A percentile compares a stretch with the other conserved stretches of the same genome.
These are phyloP conservation scores for Hypoxylon cercidicola DNA, from an alignment of 495 filamentous ascomycete genomes.

Conservation along the genomic window DNA sequence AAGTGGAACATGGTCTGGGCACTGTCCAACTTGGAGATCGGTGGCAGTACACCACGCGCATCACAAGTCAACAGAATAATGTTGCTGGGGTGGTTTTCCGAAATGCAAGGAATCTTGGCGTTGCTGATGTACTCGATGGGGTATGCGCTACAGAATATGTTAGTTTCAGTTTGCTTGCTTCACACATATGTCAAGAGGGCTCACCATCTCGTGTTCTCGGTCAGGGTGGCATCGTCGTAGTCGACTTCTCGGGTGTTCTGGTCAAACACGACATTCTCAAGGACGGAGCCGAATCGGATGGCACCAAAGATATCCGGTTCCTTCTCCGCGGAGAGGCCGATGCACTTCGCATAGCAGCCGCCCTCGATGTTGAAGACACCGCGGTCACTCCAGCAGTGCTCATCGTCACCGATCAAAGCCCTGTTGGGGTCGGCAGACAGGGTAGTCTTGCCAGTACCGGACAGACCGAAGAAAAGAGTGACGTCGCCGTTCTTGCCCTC, in stretches of 20 bases:
- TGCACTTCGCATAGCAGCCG: conserved; percentile 99
- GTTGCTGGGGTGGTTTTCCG: conserved; percentile 89
- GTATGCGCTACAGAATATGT: conserved; percentile 71
- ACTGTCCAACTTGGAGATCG: conserved; percentile 95
- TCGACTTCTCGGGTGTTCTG: conserved; percentile 87
- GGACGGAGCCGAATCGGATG: conserved; percentile 94
- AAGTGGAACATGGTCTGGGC: conserved; percentile 99
- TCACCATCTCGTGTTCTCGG: conserved; percentile 93
- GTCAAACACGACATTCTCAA: conserved; percentile 99
- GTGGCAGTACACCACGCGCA: conserved; percentile 94
- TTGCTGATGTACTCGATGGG: conserved; percentile 99
- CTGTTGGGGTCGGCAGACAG: conserved; percentile 97
- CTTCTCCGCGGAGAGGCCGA: conserved; percentile 97
- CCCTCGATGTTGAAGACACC: conserved; percentile 99
- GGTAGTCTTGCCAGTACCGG: conserved; percentile 98
- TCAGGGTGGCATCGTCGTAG: conserved; percentile 94
- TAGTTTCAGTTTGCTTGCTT: conserved; percentile 1
- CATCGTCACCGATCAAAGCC: conserved; percentile 95
- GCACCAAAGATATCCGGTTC: conserved; percentile 98
- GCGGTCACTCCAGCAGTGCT: conserved; percentile 98
- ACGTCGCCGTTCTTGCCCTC: conserved; percentile 89
- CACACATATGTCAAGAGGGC: conserved; percentile 11
- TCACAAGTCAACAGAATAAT: conserved; percentile 99
- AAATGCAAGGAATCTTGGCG: conserved; percentile 96
- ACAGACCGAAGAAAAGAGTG: conserved; percentile 98